These are phyloP conservation scores for Verticillium albo-atrum DNA, from an alignment of 2,329 filamentous ascomycete species.

Conservation along the genomic window DNA sequence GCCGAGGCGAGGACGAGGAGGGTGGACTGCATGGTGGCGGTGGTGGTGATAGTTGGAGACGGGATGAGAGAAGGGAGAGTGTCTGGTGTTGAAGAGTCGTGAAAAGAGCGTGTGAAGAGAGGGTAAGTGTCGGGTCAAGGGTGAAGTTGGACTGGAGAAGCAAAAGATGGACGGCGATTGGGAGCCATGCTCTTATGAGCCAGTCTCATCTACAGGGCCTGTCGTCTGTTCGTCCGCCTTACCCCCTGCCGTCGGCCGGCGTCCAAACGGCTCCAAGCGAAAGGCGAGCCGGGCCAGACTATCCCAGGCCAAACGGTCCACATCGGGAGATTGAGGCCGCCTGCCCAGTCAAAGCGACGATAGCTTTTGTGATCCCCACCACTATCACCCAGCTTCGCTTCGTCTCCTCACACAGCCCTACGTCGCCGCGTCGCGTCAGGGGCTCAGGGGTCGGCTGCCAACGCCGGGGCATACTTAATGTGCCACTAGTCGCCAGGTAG, in stretches of 20 bases:
- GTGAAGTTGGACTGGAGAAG: too few relatives aligned
- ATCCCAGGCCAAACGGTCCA: neutral
- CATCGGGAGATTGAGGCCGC: neutral
- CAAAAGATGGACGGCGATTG: too few relatives aligned
- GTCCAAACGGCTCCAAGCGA: neutral
- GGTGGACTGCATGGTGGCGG: neutral
- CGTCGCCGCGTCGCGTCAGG: neutral
- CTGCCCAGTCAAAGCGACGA: neutral
- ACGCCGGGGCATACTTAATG: neutral
- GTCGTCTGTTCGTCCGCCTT: too few relatives aligned
- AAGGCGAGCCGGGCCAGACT: neutral
- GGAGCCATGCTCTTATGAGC: too few relatives aligned
- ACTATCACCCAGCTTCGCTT: neutral
- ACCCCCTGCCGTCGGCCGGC: neutral
- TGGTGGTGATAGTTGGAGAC: neutral
- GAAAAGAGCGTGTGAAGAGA: neutral
- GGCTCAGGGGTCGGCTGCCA: neutral
- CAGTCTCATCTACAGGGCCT: too few relatives aligned
- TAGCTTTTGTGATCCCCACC: neutral
- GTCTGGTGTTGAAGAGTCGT: neutral
- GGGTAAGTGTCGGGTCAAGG: too few relatives aligned
- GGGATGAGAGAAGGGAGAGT: neutral
- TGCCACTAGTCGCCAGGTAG: neutral
- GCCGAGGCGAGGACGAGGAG: neutral
- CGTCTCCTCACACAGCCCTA: neutral